phyloP scores from a whole-genome alignment of 2,329 filamentous ascomycete genomes.

The Epichloe typhina region DNA sequence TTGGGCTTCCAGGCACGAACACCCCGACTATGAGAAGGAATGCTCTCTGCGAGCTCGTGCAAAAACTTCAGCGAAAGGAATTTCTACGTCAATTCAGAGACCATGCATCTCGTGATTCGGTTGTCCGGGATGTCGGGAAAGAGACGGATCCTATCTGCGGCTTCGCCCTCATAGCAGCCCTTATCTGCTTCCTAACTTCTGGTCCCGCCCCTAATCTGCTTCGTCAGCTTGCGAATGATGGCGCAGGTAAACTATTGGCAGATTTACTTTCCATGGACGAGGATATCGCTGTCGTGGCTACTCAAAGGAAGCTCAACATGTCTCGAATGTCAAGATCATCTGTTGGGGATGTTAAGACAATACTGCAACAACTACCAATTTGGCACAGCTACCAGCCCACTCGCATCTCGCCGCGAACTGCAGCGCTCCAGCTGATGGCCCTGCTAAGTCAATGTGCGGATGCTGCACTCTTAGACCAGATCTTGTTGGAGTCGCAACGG shows the following conservation, averaged over 20 bases:
- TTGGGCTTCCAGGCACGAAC: constrained; percentile 35
- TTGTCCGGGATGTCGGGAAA: constrained; percentile 48
- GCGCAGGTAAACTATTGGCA: constrained; percentile 40
- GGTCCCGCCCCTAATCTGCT: constrained; percentile 48
- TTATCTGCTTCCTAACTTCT: constrained; percentile 48
- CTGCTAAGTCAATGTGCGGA: constrained; percentile 18
- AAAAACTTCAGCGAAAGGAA: constrained; percentile 45
- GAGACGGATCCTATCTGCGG: constrained; percentile 49
- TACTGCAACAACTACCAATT: constrained; percentile 37
- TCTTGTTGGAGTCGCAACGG: constrained; percentile 17
- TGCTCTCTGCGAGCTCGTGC: constrained; percentile 45
- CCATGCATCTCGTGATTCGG: constrained; percentile 54
- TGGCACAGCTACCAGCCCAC: constrained; percentile 44
- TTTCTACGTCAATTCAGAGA: constrained; percentile 62
- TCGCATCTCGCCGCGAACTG: constrained; percentile 45
- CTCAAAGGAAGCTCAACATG: constrained; percentile 54
- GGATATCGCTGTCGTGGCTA: constrained; percentile 47
- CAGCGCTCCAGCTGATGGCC: constrained; percentile 52
- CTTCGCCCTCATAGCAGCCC: constrained; percentile 50
- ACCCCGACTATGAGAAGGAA: constrained; percentile 40
- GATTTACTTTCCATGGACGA: constrained; percentile 37
- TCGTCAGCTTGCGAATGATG: constrained; percentile 40
- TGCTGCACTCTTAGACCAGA: constrained; percentile 13
- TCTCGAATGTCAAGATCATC: constrained; percentile 49
- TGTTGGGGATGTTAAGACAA: constrained; percentile 39